phyloP scores from a whole-genome alignment of 805 yeast genomes.

The Komagataella mondaviorum region DNA sequence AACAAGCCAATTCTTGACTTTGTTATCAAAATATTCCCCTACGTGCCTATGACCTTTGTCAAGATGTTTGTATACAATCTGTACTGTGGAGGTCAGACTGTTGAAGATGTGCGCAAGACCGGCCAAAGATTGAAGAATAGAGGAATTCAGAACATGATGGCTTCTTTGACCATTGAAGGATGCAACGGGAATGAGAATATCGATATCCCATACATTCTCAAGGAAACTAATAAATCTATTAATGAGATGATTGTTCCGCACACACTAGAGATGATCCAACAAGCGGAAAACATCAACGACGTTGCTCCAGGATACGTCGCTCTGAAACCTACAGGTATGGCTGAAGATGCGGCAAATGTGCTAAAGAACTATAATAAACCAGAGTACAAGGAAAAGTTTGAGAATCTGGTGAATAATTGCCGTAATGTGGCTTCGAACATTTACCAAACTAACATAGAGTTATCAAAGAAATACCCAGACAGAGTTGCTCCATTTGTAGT shows the following conservation, averaged over 20 bases:
- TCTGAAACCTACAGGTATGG: constrained; percentile 84
- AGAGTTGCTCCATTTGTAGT: constrained; percentile 64
- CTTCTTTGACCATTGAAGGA: constrained; percentile 88
- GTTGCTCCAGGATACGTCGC: constrained; percentile 91
- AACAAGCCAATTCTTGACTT: constrained; percentile 47
- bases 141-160: constrained; percentile 89
- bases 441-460: constrained; percentile 33
- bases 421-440: constrained; percentile 45
- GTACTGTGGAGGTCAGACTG: constrained; percentile 84
- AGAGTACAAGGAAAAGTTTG: constrained; percentile 34
- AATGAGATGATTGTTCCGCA: constrained; percentile 59
- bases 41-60: constrained; percentile 57
- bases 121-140: constrained; percentile 54
- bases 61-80: constrained; percentile 65
- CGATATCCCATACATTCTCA: constrained; percentile 44
- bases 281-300: constrained; percentile 36
- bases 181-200: constrained; percentile 62
- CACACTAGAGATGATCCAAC: constrained; percentile 42
- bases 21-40: constrained; percentile 57
- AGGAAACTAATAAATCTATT: constrained; percentile 54
- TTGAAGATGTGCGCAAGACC: constrained; percentile 54
- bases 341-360: constrained; percentile 62
- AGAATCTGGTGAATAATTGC: constrained; percentile 52
- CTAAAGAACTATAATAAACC: constrained; percentile 47
- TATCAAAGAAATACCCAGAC: constrained; percentile 39